phyloP scores from a whole-genome alignment of 306 rosid genomes.

The Chamaecrista fasciculata region DNA sequence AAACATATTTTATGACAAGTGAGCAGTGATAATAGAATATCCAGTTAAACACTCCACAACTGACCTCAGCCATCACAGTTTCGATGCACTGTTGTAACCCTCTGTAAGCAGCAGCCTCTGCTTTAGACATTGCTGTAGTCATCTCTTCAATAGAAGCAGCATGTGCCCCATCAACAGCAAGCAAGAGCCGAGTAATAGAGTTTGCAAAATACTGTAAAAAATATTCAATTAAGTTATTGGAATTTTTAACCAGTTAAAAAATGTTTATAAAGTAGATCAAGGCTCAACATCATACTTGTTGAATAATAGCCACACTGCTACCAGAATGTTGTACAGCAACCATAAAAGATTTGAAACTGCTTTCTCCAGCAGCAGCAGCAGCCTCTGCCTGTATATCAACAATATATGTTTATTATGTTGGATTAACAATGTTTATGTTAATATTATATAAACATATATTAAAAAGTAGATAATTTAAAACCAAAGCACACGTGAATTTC shows the following conservation, averaged over 20 bases:
- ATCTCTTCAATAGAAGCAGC: slow-evolving; percentile 97
- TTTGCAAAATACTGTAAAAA: slow-evolving; percentile 80
- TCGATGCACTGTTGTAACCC: slow-evolving; percentile 91
- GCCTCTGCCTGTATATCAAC: slow-evolving; percentile 84
- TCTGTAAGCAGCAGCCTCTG: slow-evolving; percentile 94
- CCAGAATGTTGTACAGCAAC: slow-evolving; percentile 97
- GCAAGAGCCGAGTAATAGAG: slow-evolving; percentile 89
- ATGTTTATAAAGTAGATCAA: slow-evolving; percentile 23
- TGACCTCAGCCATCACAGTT: slow-evolving; percentile 99
- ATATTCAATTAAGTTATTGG: slow-evolving; percentile 30
- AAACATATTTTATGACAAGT: background rate
- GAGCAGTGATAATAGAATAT: background rate
- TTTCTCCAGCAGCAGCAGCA: slow-evolving; percentile 98
- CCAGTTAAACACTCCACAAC: slow-evolving; percentile 25
- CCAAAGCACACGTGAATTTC: slow-evolving; percentile 26
- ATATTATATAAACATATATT: background rate
- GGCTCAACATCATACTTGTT: slow-evolving; percentile 64
- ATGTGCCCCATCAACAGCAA: slow-evolving; percentile 99
- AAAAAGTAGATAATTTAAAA: slow-evolving; percentile 16
- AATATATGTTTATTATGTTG: slow-evolving; percentile 30
- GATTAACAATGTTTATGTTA: slow-evolving; percentile 26
- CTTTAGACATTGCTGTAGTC: slow-evolving; percentile 96
- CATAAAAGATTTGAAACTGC: slow-evolving; percentile 98
- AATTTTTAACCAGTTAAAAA: slow-evolving; percentile 15
- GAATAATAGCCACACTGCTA: slow-evolving; percentile 95